Evolutionary conservation across 169 alveolate genomes (phyloP).

Genomic region (Eimeria sp.): DNA sequence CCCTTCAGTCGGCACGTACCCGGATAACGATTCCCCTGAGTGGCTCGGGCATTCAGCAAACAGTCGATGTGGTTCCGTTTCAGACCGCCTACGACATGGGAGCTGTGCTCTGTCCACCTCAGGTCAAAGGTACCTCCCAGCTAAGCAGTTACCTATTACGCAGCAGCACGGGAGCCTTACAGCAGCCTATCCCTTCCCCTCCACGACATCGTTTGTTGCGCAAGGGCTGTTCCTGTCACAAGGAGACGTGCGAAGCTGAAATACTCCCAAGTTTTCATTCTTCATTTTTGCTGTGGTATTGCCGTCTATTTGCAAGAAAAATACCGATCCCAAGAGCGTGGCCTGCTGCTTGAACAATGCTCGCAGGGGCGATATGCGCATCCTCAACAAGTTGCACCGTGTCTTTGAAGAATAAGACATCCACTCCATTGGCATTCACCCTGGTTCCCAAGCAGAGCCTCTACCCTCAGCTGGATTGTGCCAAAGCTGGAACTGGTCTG

Average conservation of each 20-base stretch:
- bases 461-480: constrained; percentile 50
- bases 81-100: constrained; percentile 67
- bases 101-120: constrained; percentile 52
- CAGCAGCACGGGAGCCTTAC: background rate
- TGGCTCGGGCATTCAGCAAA: constrained; percentile 47
- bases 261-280: background rate
- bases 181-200: background rate
- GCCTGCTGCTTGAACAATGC: background rate
- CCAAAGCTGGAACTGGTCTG: constrained; percentile 49
- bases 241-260: background rate
- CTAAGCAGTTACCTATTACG: background rate
- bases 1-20: constrained; percentile 48
- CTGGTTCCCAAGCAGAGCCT: constrained; percentile 26
- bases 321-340: background rate
- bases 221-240: background rate
- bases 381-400: constrained; percentile 40
- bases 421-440: constrained; percentile 52
- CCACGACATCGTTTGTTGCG: background rate
- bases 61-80: constrained; percentile 54
- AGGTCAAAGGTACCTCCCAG: constrained; percentile 35
- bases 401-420: constrained; percentile 31
- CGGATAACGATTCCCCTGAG: constrained; percentile 38
- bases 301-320: background rate
- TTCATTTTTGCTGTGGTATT: background rate
- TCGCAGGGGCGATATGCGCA: constrained; percentile 25